Conservation (phyloP, 208 protist species). For the Crithidia thermophila region DNA sequence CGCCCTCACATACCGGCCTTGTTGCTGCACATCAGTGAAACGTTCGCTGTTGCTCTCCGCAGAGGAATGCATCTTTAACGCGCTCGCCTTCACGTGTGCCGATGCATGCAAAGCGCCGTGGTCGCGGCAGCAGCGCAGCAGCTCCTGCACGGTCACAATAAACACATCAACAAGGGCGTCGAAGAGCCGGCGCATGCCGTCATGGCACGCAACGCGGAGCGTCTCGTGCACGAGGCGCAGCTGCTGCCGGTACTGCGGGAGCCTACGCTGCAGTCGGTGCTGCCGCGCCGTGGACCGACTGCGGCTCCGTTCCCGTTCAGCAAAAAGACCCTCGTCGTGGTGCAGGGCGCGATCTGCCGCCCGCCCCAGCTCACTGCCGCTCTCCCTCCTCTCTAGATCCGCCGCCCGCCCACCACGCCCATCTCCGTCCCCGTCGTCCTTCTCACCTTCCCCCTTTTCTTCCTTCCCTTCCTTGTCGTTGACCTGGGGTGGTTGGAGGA, state of each 20-base stretch:
- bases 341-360: no score
- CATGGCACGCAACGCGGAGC: slow-evolving; percentile 1
- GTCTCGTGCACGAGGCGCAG: background rate
- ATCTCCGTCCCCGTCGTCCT: no score
- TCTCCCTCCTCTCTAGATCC: no score
- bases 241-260: background rate
- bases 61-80: no score
- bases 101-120: background rate
- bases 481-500: no score
- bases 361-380: no score
- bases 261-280: background rate
- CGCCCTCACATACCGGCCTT: background rate
- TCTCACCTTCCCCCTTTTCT: no score
- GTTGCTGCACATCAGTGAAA: background rate
- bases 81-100: background rate
- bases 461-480: no score
- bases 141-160: slow-evolving; percentile 16
- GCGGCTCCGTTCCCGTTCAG: no score
- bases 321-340: no score
- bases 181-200: slow-evolving; percentile 21
- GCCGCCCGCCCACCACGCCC: no score
- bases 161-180: slow-evolving; percentile 23
- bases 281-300: background rate
- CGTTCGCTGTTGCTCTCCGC: background rate
- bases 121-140: slow-evolving; percentile 4